Evolutionary conservation across 2,329 filamentous ascomycete species (phyloP).

Genomic region (Colletotrichum endophyticum): DNA sequence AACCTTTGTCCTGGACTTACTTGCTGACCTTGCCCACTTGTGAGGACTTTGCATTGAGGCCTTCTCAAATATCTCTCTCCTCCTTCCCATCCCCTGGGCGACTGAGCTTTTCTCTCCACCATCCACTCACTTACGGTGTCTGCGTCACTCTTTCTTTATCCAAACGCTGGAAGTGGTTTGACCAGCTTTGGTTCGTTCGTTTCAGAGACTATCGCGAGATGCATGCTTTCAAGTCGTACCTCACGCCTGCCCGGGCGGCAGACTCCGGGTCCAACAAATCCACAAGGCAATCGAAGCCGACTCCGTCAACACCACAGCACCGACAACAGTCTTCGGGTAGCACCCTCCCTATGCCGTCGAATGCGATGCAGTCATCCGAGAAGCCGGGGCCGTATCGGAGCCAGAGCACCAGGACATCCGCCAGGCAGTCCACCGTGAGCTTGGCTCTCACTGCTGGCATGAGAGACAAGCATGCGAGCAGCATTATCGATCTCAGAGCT

Average conservation of each 20-base stretch:
- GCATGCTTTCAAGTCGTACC: constrained; percentile 22
- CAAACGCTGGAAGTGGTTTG: constrained; percentile 11
- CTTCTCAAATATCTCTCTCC: constrained; percentile 13
- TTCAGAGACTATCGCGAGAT: constrained; percentile 1
- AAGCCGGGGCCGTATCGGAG: constrained; percentile 8
- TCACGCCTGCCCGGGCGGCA: constrained; percentile 8
- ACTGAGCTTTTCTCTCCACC: not conserved
- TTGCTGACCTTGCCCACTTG: not conserved
- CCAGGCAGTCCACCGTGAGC: constrained; percentile 18
- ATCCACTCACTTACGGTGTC: not conserved
- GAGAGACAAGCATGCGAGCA: constrained; percentile 19
- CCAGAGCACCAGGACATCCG: constrained; percentile 6
- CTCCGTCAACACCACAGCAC: not conserved
- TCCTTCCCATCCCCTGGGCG: not conserved
- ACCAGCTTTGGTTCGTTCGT: constrained; percentile 10
- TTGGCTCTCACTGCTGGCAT: constrained; percentile 19
- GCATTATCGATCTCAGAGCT: constrained; percentile 16
- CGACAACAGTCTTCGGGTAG: not conserved
- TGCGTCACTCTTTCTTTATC: not conserved
- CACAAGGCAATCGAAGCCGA: not conserved
- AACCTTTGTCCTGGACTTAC: constrained; percentile 3
- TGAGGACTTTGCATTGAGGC: not conserved
- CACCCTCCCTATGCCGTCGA: not conserved
- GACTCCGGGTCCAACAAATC: not conserved
- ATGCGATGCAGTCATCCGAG: not conserved